Percentiles rank a stretch among this genome's conserved stretches.
These are phyloP conservation scores for Globisporangium cystogenes DNA, from an alignment of 352 stramenopile genomes.

Conservation along the genomic window DNA sequence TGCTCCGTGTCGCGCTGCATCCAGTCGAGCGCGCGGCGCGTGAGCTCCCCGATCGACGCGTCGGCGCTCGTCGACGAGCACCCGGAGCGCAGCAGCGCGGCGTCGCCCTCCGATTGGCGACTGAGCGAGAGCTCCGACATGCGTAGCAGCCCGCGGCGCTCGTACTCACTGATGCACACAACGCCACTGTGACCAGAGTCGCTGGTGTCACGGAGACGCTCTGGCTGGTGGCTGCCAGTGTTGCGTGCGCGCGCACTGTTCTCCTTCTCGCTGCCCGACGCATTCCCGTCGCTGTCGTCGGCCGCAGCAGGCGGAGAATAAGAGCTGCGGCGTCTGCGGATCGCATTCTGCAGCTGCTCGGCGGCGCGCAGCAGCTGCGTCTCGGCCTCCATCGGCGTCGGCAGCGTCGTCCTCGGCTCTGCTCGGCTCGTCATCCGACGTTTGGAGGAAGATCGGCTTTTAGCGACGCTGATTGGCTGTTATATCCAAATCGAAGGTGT, in stretches of 20 bases:
- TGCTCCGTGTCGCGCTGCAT: constrained; percentile 39
- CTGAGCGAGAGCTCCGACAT: constrained; percentile 14
- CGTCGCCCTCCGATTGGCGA: not conserved
- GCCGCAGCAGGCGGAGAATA: constrained; percentile 1
- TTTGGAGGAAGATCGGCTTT: not conserved
- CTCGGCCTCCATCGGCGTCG: not conserved
- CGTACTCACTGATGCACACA: constrained; percentile 3
- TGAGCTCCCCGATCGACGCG: constrained; percentile 15
- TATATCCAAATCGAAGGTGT: no score
- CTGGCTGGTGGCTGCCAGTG: not conserved
- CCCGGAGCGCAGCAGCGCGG: not conserved
- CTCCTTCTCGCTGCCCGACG: not conserved
- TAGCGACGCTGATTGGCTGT: no score
- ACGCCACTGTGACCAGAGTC: not conserved
- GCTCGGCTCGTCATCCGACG: not conserved
- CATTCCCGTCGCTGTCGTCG: not conserved
- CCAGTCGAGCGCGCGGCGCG: constrained; percentile 27
- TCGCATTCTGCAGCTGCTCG: constrained; percentile 48
- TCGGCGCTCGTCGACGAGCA: not conserved
- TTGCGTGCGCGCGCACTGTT: not conserved
- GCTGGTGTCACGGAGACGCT: not conserved
- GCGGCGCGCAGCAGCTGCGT: constrained; percentile 34
- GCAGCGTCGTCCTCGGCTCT: not conserved
- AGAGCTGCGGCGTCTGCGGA: constrained; percentile 21
- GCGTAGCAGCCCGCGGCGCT: constrained; percentile 3